Evolutionary conservation across 2,329 filamentous ascomycete genomes (phyloP).

Genomic region (Penicillium janthinellum): DNA sequence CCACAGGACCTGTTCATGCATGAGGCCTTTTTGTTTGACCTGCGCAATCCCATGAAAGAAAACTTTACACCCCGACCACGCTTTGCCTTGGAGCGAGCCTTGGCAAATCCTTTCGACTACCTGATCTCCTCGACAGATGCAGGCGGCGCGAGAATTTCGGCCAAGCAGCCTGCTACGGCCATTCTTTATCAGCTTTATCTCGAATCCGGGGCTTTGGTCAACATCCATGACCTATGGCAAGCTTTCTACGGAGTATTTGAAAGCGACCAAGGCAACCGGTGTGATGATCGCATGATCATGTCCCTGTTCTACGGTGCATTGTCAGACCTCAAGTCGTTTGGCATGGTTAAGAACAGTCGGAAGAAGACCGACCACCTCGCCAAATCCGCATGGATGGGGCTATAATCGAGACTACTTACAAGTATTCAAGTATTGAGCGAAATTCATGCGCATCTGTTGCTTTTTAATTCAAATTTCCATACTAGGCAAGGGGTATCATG

Average conservation of each 20-base stretch:
- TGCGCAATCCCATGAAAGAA: conserved; percentile 58
- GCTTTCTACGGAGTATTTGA: conserved; percentile 60
- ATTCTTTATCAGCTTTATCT: conserved; percentile 65
- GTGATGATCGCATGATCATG: conserved; percentile 48
- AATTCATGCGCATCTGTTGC: conserved; percentile 6
- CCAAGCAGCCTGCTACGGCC: conserved; percentile 59
- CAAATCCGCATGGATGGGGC: conserved; percentile 78
- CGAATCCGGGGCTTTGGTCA: conserved; percentile 63
- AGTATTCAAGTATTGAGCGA: neutral
- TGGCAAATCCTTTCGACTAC: conserved; percentile 63
- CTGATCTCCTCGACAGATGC: conserved; percentile 53
- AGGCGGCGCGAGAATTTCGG: conserved; percentile 43
- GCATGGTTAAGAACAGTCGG: conserved; percentile 83
- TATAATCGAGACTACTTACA: conserved; percentile 30
- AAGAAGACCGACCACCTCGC: conserved; percentile 92
- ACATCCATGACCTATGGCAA: conserved; percentile 63
- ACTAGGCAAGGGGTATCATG: conserved; percentile 35
- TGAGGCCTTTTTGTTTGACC: conserved; percentile 61
- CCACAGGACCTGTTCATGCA: conserved; percentile 56
- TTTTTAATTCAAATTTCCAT: conserved; percentile 17
- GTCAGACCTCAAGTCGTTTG: conserved; percentile 81
- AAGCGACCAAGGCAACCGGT: conserved; percentile 34
- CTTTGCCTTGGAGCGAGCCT: conserved; percentile 61
- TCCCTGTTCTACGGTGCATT: conserved; percentile 82
- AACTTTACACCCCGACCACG: conserved; percentile 61